Evolutionary conservation across 495 filamentous ascomycete species (phyloP), one percentile per base, ranked within the genome.

Genomic region (Daldinia concentrica): DNA sequence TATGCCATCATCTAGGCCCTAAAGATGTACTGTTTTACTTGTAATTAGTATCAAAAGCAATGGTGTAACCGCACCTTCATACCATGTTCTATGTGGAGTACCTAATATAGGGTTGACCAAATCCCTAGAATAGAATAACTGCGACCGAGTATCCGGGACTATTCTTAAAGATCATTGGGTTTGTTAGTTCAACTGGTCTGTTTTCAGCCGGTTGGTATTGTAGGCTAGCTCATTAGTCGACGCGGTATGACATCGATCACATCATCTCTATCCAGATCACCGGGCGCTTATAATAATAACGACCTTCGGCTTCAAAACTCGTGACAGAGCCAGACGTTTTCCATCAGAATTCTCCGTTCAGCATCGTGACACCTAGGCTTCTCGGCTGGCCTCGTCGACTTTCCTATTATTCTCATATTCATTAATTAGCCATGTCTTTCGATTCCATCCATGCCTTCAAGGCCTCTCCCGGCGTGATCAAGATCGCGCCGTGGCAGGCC

Each of bases 401-500:
- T 19, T 6, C 39, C n/a, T 6, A 32, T 11, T 29, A 11, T 54
- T 41, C 5, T 29, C 5, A 15, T 45, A 62, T 60, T 55, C 30
- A 36, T 61, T 69, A 65, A 61, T 71, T 59, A 55, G 56, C 32
- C 45, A 74, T 71, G 72, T 74, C 72, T 50, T 71, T 68, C 24
- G 55, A 71, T 52, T 64, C 37, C 6, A 17, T 62, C 11, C 64
- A 71, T 37, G 54, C 61, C 0, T 17, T 61, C 62, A 55, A 37
- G 7, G 62, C 48, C 12, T 65, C 50, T 39, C 68, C 63, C 5
- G 55, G 72, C 60, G 68, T 71, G 58, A 74, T 97, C 79, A 93
- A 92, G 78, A 84, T 97, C 67, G 83, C 93, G 61, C 84, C 97
- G 81, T 98, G 95, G 95, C 93, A 94, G 65, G 86, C 95, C 78